Evolutionary conservation across 2,329 filamentous ascomycete genomes (phyloP).

Genomic region (Diaporthe vaccinii): DNA sequence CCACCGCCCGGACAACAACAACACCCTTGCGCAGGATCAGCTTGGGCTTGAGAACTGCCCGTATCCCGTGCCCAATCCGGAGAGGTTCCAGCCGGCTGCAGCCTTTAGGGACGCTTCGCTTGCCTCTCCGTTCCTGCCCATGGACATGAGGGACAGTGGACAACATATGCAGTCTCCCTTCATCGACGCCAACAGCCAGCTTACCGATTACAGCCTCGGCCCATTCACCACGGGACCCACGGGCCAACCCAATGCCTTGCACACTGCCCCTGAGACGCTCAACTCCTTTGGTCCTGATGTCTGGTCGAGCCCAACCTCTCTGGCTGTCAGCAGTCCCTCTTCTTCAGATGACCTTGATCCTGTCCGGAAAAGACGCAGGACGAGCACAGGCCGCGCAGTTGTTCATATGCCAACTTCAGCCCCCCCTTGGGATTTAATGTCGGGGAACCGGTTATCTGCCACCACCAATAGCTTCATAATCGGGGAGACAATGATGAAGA

Average conservation of each 20-base stretch:
- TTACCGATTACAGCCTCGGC: slow-evolving; percentile 26
- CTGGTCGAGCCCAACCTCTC: slow-evolving; percentile 26
- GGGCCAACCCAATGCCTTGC: not conserved
- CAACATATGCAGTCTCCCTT: not conserved
- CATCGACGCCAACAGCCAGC: slow-evolving; percentile 17
- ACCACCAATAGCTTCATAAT: slow-evolving; percentile 53
- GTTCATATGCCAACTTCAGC: slow-evolving; percentile 6
- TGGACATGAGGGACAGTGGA: not conserved
- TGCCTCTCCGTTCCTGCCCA: not conserved
- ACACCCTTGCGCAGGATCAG: slow-evolving; percentile 17
- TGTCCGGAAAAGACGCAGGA: slow-evolving; percentile 34
- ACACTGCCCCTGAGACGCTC: not conserved
- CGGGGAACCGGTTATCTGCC: slow-evolving; percentile 44
- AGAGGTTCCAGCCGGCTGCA: slow-evolving; percentile 1
- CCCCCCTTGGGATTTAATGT: slow-evolving; percentile 23
- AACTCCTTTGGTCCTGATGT: slow-evolving; percentile 3
- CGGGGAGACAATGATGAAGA: slow-evolving; percentile 58
- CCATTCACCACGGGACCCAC: slow-evolving; percentile 4
- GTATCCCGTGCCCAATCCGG: slow-evolving; percentile 3
- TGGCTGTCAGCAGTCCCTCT: slow-evolving; percentile 6
- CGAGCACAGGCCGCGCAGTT: slow-evolving; percentile 2
- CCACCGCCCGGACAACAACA: slow-evolving; percentile 19
- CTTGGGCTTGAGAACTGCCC: slow-evolving; percentile 23
- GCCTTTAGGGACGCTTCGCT: slow-evolving; percentile 10
- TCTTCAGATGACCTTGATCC: not conserved